Conservation (phyloP, 2,329 filamentous ascomycete genomes). For the Fusarium drepaniforme region DNA sequence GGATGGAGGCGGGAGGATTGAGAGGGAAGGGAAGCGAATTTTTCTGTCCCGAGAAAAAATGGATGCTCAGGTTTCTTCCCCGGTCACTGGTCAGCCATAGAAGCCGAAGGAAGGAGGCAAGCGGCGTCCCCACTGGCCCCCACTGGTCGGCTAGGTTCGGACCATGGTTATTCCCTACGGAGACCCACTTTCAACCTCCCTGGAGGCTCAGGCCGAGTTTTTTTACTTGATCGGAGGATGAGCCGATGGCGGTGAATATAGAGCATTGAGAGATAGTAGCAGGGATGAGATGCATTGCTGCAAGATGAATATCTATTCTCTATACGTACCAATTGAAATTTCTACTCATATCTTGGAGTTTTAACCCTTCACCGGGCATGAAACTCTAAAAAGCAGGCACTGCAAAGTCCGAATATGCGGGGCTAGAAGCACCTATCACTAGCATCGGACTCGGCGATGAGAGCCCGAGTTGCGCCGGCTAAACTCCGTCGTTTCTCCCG, state of each 20-base stretch:
- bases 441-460: slow-evolving; percentile 22
- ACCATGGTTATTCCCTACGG: slow-evolving; percentile 45
- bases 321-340: not conserved
- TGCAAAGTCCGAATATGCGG: slow-evolving; percentile 20
- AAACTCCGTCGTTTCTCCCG: too few relatives aligned
- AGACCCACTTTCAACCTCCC: slow-evolving; percentile 30
- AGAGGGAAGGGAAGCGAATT: slow-evolving; percentile 50
- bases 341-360: not conserved
- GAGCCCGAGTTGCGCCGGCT: slow-evolving; percentile 10
- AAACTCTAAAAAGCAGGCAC: not conserved
- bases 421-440: slow-evolving; percentile 22
- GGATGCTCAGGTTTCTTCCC: slow-evolving; percentile 40
- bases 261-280: not conserved
- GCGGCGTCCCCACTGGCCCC: slow-evolving; percentile 44
- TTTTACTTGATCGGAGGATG: slow-evolving; percentile 10
- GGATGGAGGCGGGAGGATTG: slow-evolving; percentile 44
- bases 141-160: slow-evolving; percentile 46
- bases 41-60: slow-evolving; percentile 51
- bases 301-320: not conserved
- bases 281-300: not conserved
- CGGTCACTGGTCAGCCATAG: slow-evolving; percentile 50
- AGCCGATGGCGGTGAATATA: not conserved
- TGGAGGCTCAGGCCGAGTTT: slow-evolving; percentile 16
- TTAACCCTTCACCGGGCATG: not conserved
- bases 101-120: slow-evolving; percentile 58